A percentile compares a stretch with the other conserved stretches of the same genome.
phyloP scores from a whole-genome alignment of 2,329 filamentous ascomycete species.

The Claviceps africana region DNA sequence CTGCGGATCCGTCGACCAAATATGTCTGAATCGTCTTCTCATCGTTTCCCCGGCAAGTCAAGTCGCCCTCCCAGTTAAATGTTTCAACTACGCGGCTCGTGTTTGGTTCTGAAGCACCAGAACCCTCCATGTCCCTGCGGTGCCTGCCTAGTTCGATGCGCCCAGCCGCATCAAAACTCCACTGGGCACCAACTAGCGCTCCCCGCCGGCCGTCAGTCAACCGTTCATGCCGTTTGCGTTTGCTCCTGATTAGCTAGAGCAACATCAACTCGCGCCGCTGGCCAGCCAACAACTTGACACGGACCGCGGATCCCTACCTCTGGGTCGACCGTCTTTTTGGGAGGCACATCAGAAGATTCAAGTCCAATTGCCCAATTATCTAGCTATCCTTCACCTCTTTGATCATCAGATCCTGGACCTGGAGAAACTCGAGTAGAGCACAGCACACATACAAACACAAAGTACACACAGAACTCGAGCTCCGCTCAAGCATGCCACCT shows the following conservation, averaged over 20 bases:
- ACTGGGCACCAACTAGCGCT: not conserved
- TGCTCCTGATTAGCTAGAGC: constrained; percentile 3
- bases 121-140: not conserved
- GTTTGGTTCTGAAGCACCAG: not conserved
- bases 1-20: not conserved
- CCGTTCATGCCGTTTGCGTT: not conserved
- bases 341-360: not conserved
- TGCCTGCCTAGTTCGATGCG: not conserved
- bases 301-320: not conserved
- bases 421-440: not conserved
- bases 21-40: not conserved
- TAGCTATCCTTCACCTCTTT: not conserved
- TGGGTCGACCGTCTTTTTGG: not conserved
- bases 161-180: not conserved
- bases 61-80: no score
- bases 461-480: not conserved
- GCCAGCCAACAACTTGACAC: not conserved
- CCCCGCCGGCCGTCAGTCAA: not conserved
- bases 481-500: not conserved
- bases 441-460: not conserved
- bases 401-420: not conserved
- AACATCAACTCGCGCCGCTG: not conserved
- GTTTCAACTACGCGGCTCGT: not conserved
- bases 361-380: not conserved
- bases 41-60: not conserved